Conservation (phyloP, 2,329 filamentous ascomycete genomes). For the Diaporthe sp. region DNA sequence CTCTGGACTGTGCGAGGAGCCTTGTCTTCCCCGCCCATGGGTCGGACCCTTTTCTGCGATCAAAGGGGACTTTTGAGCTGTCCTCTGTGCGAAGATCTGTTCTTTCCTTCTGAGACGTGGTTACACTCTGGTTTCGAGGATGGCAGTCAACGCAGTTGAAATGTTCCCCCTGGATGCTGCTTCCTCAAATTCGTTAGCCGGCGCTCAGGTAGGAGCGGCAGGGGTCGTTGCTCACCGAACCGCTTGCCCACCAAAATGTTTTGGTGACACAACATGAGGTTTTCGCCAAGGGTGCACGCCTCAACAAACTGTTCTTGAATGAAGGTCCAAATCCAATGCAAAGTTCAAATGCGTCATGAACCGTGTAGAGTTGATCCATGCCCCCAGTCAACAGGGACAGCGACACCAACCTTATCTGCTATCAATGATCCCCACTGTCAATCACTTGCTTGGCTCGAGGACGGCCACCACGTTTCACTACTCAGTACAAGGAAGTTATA, state of each 20-base stretch:
- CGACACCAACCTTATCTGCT: conserved; percentile 28
- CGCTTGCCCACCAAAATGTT: background rate
- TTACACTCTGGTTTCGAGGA: background rate
- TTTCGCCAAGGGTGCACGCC: background rate
- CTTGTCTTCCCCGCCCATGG: background rate
- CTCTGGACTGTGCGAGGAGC: background rate
- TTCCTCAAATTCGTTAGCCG: background rate
- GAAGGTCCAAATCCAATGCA: background rate
- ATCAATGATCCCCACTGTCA: conserved; percentile 8
- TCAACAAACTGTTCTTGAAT: background rate
- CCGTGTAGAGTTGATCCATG: background rate
- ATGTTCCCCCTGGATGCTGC: background rate
- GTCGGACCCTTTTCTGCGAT: background rate
- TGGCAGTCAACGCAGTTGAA: background rate
- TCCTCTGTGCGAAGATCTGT: background rate
- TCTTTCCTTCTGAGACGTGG: background rate
- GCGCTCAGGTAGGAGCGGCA: background rate
- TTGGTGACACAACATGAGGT: background rate
- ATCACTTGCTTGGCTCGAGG: background rate
- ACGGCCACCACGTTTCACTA: background rate
- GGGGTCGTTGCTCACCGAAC: background rate
- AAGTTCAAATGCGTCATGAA: conserved; percentile 9
- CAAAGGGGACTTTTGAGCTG: background rate
- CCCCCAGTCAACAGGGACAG: background rate
- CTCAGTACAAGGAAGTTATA: background rate